Evolutionary conservation across 225 moss, liverwort and hornwort species (phyloP).

Genomic region (Pseudoscleropodium purum): DNA sequence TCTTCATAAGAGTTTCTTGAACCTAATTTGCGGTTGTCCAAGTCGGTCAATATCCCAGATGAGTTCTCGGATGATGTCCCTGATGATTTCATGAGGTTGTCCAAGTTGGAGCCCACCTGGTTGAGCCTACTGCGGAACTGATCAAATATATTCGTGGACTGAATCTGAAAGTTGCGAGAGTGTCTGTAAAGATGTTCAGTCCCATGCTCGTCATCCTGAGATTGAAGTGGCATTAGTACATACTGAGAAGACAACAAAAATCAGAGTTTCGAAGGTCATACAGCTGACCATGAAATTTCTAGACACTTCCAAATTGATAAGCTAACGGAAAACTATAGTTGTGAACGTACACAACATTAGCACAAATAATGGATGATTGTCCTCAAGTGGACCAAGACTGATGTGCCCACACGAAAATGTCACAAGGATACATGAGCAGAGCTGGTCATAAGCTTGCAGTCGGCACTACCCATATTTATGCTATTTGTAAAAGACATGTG

Average conservation of each 20-base stretch:
- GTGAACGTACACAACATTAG: not conserved
- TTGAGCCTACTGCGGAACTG: slow-evolving; percentile 25
- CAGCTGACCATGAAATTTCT: not conserved
- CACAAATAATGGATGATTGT: not conserved
- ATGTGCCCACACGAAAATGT: not conserved
- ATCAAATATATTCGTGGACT: slow-evolving; percentile 31
- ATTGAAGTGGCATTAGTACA: not conserved
- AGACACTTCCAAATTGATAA: not conserved
- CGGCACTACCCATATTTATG: not conserved
- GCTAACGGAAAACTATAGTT: not conserved
- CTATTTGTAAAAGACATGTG: not conserved
- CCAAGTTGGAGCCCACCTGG: slow-evolving; percentile 19
- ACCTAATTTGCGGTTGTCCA: not conserved
- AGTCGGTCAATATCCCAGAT: not conserved
- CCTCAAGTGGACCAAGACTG: not conserved
- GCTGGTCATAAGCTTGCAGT: not conserved
- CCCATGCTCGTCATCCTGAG: slow-evolving; percentile 37
- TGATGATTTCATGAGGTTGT: slow-evolving; percentile 6
- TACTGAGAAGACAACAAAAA: not conserved
- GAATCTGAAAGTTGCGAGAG: slow-evolving; percentile 9
- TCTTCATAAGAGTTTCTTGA: not conserved
- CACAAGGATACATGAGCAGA: not conserved
- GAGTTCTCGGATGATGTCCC: not conserved
- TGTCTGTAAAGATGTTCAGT: slow-evolving; percentile 20
- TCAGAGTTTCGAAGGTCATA: not conserved